Evolutionary conservation across 495 filamentous ascomycete species (phyloP), one percentile per base, ranked within the genome.

Genomic region (Astrothelium subdiscretum): DNA sequence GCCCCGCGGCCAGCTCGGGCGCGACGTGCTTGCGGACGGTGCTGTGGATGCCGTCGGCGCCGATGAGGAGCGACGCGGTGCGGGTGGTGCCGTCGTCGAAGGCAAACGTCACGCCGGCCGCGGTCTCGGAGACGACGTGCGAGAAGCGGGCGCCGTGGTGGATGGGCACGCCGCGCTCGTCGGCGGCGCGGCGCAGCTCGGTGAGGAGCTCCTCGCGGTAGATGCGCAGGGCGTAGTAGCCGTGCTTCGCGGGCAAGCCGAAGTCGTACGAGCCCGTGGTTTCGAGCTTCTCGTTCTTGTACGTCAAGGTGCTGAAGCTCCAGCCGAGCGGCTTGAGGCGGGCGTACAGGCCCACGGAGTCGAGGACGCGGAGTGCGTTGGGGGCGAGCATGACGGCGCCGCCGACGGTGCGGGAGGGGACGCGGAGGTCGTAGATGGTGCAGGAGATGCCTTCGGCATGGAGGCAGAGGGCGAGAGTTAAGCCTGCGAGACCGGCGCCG

Each of bases 331-430:
- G 12, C 31, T 61, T 64, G 48, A 81, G 65, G 12, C 69, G 72
- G 3, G 73, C 51, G 67, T 79, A 83, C 20, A 78, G 68, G n/a
- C 71, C 78, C 0, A 81, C 48, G 10, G 58, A 44, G 48, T 83
- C 76, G 5, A 83, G 74, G 26, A 81, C 67, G 20, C 73, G 75
- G 12, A 82, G 69, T 3, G 78, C 78, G 58, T 83, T 82, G 51
- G 80, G 76, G 0, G 77, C 79, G 35, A 82, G 75, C 76, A 78
- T 80, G 51, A 83, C 68, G 5, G 78, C 81, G 3, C 81, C 81
- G 8, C 76, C 79, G 44, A 75, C 69, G 43, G 71, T 68, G 31
- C 70, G 68, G 15, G 69, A 67, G 0, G 71, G 73, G 10, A 66
- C 43, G 24, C 77, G 74, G 18, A 69, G 65, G 58, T 81, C 79